A percentile compares a stretch with the other conserved stretches of the same genome.
Evolutionary conservation across 768 basidiomycete genomes (phyloP).

Genomic region (Pholiota conissans): DNA sequence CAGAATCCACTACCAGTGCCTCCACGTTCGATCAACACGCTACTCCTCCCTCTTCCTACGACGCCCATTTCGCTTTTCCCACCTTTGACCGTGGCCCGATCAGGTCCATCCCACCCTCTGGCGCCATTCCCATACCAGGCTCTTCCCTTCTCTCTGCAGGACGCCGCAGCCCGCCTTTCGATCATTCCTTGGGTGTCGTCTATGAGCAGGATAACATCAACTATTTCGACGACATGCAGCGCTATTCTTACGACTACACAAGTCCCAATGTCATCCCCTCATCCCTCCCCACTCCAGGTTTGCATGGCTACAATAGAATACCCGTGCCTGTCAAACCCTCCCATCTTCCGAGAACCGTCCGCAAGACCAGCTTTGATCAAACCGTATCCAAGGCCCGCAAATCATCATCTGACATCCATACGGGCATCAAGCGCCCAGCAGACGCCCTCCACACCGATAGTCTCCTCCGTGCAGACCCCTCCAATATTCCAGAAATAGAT

Average conservation of each 20-base stretch:
- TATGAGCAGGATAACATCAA: slow-evolving; percentile 31
- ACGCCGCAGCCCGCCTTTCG: slow-evolving; percentile 47
- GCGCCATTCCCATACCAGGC: slow-evolving; percentile 41
- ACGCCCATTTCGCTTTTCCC: slow-evolving; percentile 48
- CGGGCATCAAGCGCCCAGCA: slow-evolving; percentile 78
- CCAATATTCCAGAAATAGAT: slow-evolving; percentile 39
- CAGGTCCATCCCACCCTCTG: slow-evolving; percentile 20
- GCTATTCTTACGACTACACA: slow-evolving; percentile 10
- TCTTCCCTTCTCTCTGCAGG: slow-evolving; percentile 43
- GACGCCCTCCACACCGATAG: slow-evolving; percentile 81
- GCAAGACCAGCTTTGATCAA: slow-evolving; percentile 95
- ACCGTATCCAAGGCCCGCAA: slow-evolving; percentile 49
- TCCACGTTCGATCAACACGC: slow-evolving; percentile 49
- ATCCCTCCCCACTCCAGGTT: slow-evolving; percentile 71
- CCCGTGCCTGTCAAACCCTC: slow-evolving; percentile 38
- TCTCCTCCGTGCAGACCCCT: slow-evolving; percentile 77
- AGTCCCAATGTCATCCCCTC: slow-evolving; percentile 59
- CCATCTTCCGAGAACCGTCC: slow-evolving; percentile 79
- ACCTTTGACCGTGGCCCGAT: slow-evolving; percentile 24
- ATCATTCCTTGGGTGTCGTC: slow-evolving; percentile 39
- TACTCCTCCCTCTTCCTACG: slow-evolving; percentile 32
- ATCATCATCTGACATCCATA: slow-evolving; percentile 44
- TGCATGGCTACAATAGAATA: slow-evolving; percentile 54
- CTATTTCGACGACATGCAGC: slow-evolving; percentile 19
- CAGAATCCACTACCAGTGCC: slow-evolving; percentile 50